Conservation (phyloP, 169 alveolate species). For the Plasmodium knowlesi region DNA sequence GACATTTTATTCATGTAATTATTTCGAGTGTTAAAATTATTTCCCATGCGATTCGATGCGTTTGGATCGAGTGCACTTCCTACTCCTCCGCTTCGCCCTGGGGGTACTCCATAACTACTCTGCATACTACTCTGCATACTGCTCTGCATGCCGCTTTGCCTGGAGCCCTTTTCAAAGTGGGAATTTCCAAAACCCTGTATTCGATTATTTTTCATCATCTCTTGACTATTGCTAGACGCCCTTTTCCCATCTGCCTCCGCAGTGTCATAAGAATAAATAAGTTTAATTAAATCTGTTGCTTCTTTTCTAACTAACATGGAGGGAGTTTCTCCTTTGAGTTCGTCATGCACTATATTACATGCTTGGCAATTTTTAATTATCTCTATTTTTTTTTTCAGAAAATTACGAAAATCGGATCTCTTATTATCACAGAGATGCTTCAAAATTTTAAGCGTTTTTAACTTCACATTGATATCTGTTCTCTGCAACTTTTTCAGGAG, state of each 20-base stretch:
- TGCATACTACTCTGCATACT: background rate
- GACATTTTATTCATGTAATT: conserved; percentile 68
- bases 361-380: conserved; percentile 51
- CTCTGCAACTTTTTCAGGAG: conserved; percentile 78
- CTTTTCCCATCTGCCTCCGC: conserved; percentile 20
- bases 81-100: background rate
- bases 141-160: background rate
- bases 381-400: conserved; percentile 59
- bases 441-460: conserved; percentile 81
- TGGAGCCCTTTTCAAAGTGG: background rate
- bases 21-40: background rate
- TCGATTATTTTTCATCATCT: conserved; percentile 43
- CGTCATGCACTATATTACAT: conserved; percentile 62
- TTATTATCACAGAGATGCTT: conserved; percentile 80
- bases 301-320: conserved; percentile 65
- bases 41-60: background rate
- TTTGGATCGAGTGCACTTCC: background rate
- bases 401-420: conserved; percentile 58
- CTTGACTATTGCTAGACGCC: conserved; percentile 16
- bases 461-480: conserved; percentile 79
- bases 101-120: background rate
- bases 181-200: conserved; percentile 69
- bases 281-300: conserved; percentile 57
- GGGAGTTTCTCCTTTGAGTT: conserved; percentile 65
- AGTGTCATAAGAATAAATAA: conserved; percentile 43